These are phyloP conservation scores for Aspergillus wentii DNA, from an alignment of 495 filamentous ascomycete species.

Conservation along the genomic window DNA sequence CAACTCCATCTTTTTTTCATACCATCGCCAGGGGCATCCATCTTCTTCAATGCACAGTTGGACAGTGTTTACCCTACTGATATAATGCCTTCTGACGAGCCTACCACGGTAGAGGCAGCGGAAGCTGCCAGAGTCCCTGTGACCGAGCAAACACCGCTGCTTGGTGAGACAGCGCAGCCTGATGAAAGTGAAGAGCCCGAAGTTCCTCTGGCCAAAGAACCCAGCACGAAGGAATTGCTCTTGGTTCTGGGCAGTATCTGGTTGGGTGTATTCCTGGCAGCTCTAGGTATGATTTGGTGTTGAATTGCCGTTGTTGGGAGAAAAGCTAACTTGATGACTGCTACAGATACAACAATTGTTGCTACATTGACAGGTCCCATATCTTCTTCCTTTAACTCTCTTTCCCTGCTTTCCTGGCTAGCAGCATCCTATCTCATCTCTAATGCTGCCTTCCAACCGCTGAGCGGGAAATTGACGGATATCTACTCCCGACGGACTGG, in stretches of 20 bases:
- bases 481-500: constrained; percentile 79
- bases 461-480: constrained; percentile 82
- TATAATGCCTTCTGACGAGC: too few relatives aligned
- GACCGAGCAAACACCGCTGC: constrained; percentile 39
- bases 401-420: constrained; percentile 85
- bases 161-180: constrained; percentile 19
- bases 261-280: constrained; percentile 79
- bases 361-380: constrained; percentile 85
- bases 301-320: not conserved
- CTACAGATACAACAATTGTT: constrained; percentile 70
- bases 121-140: too few relatives aligned
- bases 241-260: constrained; percentile 50
- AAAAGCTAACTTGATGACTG: constrained; percentile 3
- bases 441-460: constrained; percentile 81
- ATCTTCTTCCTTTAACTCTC: constrained; percentile 75
- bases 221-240: constrained; percentile 37
- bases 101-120: too few relatives aligned
- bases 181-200: constrained; percentile 11
- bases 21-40: too few relatives aligned
- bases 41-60: too few relatives aligned
- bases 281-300: constrained; percentile 46
- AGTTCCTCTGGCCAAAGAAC: constrained; percentile 29
- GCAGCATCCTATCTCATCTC: constrained; percentile 87
- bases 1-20: too few relatives aligned
- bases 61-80: too few relatives aligned